These are phyloP conservation scores for Colletotrichum siamense DNA, from an alignment of 2,329 filamentous ascomycete genomes.

Conservation along the genomic window DNA sequence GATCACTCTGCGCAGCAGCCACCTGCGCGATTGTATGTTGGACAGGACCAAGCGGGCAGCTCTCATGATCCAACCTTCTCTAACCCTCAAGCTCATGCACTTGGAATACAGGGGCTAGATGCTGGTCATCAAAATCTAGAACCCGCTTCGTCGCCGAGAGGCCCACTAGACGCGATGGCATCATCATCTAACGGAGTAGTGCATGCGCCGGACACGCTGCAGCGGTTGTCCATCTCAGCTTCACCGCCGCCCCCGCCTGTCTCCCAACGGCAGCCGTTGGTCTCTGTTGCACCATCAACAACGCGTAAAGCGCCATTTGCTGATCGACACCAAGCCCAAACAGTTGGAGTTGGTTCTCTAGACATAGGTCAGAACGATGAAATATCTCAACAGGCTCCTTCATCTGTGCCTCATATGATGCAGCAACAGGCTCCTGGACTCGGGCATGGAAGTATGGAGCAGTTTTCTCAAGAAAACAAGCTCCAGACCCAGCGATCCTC, in stretches of 20 bases:
- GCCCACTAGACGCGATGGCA: neutral
- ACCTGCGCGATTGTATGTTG: neutral
- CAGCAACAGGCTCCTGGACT: neutral
- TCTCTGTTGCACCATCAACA: neutral
- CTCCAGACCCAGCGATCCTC: neutral
- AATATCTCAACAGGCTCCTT: neutral
- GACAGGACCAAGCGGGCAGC: neutral
- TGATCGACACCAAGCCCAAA: neutral
- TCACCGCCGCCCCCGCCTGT: neutral
- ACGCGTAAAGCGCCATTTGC: neutral
- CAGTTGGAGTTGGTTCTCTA: neutral
- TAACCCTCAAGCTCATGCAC: neutral
- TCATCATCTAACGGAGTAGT: neutral
- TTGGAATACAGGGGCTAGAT: neutral
- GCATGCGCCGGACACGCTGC: neutral
- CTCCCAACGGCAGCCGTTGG: neutral
- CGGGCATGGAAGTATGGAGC: neutral
- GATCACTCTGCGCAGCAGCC: neutral
- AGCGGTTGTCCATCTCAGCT: neutral
- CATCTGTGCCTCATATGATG: neutral
- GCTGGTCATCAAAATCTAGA: neutral
- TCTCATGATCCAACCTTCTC: neutral
- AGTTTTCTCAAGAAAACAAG: neutral
- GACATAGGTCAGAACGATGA: neutral
- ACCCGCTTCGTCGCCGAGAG: neutral